Evolutionary conservation across 768 basidiomycete species (phyloP).

Genomic region (Boletales sp.): DNA sequence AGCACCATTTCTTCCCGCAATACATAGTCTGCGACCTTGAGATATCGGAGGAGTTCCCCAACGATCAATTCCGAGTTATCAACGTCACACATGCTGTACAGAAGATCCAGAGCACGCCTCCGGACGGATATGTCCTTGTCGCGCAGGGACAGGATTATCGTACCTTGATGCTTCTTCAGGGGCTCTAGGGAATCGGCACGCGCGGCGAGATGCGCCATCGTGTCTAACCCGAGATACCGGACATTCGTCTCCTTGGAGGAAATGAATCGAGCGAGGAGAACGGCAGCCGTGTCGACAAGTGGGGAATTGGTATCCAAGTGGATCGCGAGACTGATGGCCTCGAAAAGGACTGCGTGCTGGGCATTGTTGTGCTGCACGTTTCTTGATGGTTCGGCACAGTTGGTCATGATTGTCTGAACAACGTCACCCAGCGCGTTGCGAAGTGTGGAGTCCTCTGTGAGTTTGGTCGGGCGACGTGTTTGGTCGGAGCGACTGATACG

Average conservation of each 20-base stretch:
- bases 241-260: constrained; percentile 99
- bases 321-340: constrained; percentile 95
- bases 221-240: constrained; percentile 94
- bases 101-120: constrained; percentile 86
- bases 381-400: constrained; percentile 82
- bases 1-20: constrained; percentile 98
- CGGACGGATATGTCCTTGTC: constrained; percentile 98
- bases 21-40: constrained; percentile 95
- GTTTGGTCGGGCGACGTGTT: constrained; percentile 4
- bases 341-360: constrained; percentile 96
- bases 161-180: constrained; percentile 93
- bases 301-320: constrained; percentile 91
- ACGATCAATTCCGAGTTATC: constrained; percentile 96
- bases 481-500: constrained; percentile 18
- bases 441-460: constrained; percentile 77
- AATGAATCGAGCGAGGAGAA: constrained; percentile 92
- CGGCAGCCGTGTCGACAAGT: constrained; percentile 82
- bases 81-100: constrained; percentile 99
- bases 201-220: constrained; percentile 97
- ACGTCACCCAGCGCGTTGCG: constrained; percentile 75
- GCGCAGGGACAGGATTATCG: constrained; percentile 89
- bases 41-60: constrained; percentile 89
- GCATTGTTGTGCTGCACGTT: constrained; percentile 99
- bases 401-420: constrained; percentile 87
- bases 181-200: constrained; percentile 87